These are phyloP conservation scores for Jamesozyma hellenica DNA, from an alignment of 805 yeast genomes.

Conservation along the genomic window DNA sequence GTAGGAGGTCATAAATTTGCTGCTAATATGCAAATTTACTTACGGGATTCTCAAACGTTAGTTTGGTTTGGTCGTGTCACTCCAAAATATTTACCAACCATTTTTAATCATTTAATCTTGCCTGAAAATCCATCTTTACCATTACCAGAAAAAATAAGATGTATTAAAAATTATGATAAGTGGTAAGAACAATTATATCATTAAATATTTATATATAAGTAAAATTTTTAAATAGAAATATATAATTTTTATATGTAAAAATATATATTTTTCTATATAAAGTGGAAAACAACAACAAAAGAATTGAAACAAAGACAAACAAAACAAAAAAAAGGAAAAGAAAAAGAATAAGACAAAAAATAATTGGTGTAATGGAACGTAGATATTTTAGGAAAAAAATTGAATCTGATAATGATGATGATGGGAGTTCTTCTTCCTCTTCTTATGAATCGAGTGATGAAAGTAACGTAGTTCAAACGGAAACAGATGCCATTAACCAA, in stretches of 20 bases:
- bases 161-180: slow-evolving; percentile 36
- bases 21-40: slow-evolving; percentile 75
- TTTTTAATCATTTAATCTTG: slow-evolving; percentile 64
- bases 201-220: no score
- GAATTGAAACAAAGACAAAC: background rate
- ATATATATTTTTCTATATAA: no score
- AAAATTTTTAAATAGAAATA: no score
- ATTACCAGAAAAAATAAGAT: slow-evolving; percentile 51
- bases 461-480: background rate
- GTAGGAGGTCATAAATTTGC: slow-evolving; percentile 95
- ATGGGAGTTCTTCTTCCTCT: background rate
- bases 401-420: background rate
- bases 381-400: slow-evolving; percentile 14
- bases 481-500: background rate
- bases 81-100: slow-evolving; percentile 64
- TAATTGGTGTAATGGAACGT: slow-evolving; percentile 17
- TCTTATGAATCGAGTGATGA: background rate
- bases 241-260: no score
- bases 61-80: slow-evolving; percentile 83
- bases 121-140: slow-evolving; percentile 63
- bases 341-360: background rate
- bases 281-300: no score
- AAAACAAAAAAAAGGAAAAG: background rate
- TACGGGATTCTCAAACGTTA: slow-evolving; percentile 39
- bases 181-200: slow-evolving; percentile 20